Evolutionary conservation across 2,329 filamentous ascomycete species (phyloP).

Genomic region (Pezicula rhizophila): DNA sequence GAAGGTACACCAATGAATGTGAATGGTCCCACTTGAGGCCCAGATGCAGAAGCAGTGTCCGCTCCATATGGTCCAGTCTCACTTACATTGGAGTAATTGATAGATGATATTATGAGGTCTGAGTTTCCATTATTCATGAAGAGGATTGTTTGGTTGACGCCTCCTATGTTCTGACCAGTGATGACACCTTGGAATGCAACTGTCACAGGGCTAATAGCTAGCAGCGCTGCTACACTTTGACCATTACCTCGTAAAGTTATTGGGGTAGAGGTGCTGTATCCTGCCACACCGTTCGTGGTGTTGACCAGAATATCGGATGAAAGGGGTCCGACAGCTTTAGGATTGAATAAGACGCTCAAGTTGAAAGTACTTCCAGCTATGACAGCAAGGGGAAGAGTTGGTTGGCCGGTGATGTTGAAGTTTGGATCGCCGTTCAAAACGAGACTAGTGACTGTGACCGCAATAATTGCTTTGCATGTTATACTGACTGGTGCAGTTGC

Average conservation of each 20-base stretch:
- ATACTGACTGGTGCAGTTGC: constrained; percentile 29
- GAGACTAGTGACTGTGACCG: constrained; percentile 35
- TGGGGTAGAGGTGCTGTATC: constrained; percentile 41
- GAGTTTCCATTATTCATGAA: constrained; percentile 45
- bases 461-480: constrained; percentile 42
- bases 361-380: constrained; percentile 34
- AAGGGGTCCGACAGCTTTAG: constrained; percentile 39
- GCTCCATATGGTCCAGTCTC: constrained; percentile 38
- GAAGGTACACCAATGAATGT: constrained; percentile 40
- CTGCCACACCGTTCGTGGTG: constrained; percentile 39
- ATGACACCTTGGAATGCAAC: constrained; percentile 46
- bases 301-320: constrained; percentile 41
- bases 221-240: constrained; percentile 37
- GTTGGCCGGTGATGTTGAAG: constrained; percentile 29
- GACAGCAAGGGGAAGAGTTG: constrained; percentile 28
- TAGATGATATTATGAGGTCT: constrained; percentile 35
- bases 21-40: constrained; percentile 40
- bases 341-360: constrained; percentile 39
- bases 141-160: constrained; percentile 37
- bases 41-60: constrained; percentile 28
- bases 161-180: constrained; percentile 33
- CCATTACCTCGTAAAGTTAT: constrained; percentile 44
- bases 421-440: constrained; percentile 31
- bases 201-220: constrained; percentile 40
- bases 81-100: constrained; percentile 38